A percentile compares a stretch with the other conserved stretches of the same genome.
Evolutionary conservation across 176 grass and related monocot genomes (phyloP).

Genomic region (Poa annua): DNA sequence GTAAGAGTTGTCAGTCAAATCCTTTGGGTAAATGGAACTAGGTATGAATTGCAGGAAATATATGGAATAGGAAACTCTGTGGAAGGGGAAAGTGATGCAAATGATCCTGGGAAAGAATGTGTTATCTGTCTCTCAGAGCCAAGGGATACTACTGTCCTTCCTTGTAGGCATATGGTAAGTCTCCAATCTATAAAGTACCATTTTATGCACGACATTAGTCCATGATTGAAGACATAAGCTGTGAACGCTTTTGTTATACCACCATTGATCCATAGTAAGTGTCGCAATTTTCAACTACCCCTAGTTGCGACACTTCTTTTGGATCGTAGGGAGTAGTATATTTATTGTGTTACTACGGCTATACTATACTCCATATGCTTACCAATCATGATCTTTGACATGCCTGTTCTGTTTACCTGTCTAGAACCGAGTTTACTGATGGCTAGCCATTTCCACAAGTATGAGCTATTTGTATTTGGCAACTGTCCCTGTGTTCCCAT

Average conservation of each 20-base stretch:
- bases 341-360: not conserved
- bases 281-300: too few relatives aligned
- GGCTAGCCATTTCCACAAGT: not conserved
- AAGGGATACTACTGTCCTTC: constrained; percentile 95
- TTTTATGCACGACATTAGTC: constrained; percentile 9
- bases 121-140: constrained; percentile 97
- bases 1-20: constrained; percentile 89
- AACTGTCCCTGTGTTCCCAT: not conserved
- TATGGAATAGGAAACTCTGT: constrained; percentile 97
- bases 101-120: constrained; percentile 97
- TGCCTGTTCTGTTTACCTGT: constrained; percentile 13
- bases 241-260: constrained; percentile 4
- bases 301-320: too few relatives aligned
- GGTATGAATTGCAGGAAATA: constrained; percentile 95
- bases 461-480: constrained; percentile 13
- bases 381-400: not conserved
- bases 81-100: constrained; percentile 77
- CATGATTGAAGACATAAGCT: not conserved
- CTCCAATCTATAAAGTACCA: not conserved
- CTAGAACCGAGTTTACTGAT: not conserved
- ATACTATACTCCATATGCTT: not conserved
- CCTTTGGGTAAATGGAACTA: constrained; percentile 84
- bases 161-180: constrained; percentile 98
- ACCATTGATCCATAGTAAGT: too few relatives aligned
- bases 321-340: not conserved